A percentile compares a stretch with the other conserved stretches of the same genome.
Evolutionary conservation across 83 land plant genomes (phyloP).

Genomic region (Isoetes engelmannii): DNA sequence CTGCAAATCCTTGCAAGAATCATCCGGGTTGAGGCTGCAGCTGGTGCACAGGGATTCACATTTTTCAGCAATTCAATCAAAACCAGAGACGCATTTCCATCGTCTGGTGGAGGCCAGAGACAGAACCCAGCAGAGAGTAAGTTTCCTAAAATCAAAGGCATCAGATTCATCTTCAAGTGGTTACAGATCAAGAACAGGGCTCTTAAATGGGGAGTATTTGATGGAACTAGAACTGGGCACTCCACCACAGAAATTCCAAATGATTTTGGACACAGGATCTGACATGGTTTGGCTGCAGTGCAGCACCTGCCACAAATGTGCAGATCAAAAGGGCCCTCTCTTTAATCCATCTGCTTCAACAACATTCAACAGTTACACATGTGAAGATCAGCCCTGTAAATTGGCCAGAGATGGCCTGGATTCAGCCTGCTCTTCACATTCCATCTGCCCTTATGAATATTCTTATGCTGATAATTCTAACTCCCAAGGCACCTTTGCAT

Average conservation of each 20-base stretch:
- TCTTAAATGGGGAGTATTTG: slow-evolving; percentile 39
- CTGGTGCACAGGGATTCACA: too few relatives aligned
- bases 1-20: too few relatives aligned
- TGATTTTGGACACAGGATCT: slow-evolving; percentile 57
- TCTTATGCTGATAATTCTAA: slow-evolving; percentile 44
- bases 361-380: slow-evolving; percentile 29
- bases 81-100: too few relatives aligned
- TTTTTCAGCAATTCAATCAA: too few relatives aligned
- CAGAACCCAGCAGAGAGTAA: too few relatives aligned
- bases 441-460: slow-evolving; percentile 41
- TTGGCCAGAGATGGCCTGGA: slow-evolving; percentile 27
- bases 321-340: slow-evolving; percentile 10
- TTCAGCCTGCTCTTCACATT: slow-evolving; percentile 14
- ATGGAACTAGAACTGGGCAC: slow-evolving; percentile 41
- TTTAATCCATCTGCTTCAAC: slow-evolving; percentile 24
- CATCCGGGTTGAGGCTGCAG: too few relatives aligned
- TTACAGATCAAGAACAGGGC: too few relatives aligned
- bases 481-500: slow-evolving; percentile 41
- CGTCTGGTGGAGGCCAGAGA: too few relatives aligned
- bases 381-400: slow-evolving; percentile 26
- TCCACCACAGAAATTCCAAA: slow-evolving; percentile 36
- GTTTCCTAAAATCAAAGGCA: too few relatives aligned
- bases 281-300: slow-evolving; percentile 48
- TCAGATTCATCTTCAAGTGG: too few relatives aligned
- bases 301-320: slow-evolving; percentile 21